Evolutionary conservation across 1,284 basidiomycete species (phyloP).

Genomic region (Ganoderma leucocontextum): DNA sequence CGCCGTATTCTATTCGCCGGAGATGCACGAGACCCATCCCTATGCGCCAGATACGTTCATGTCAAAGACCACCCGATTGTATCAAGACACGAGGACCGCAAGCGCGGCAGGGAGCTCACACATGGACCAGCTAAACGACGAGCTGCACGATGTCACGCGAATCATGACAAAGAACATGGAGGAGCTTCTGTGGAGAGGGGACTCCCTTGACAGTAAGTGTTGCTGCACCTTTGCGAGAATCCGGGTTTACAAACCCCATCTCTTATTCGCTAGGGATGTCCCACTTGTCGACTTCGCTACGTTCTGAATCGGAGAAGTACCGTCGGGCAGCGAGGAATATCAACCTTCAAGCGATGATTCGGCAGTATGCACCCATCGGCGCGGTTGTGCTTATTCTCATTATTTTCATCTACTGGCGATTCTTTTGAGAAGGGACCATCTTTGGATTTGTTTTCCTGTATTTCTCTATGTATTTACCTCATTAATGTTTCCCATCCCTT

Average conservation of each 20-base stretch:
- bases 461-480: slow-evolving; percentile 22
- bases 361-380: slow-evolving; percentile 94
- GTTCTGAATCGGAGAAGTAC: slow-evolving; percentile 98
- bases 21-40: neutral
- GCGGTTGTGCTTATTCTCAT: slow-evolving; percentile 84
- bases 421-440: slow-evolving; percentile 54
- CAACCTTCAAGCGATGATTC: slow-evolving; percentile 92
- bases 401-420: slow-evolving; percentile 92
- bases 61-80: slow-evolving; percentile 95
- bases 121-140: slow-evolving; percentile 92
- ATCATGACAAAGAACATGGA: slow-evolving; percentile 99
- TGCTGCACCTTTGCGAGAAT: neutral
- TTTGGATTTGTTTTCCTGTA: slow-evolving; percentile 16
- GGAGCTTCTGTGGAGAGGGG: slow-evolving; percentile 96
- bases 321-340: slow-evolving; percentile 95
- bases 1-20: neutral
- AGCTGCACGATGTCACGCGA: slow-evolving; percentile 95
- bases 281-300: slow-evolving; percentile 94
- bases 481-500: slow-evolving; percentile 24
- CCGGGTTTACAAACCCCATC: slow-evolving; percentile 8
- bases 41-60: slow-evolving; percentile 88
- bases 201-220: slow-evolving; percentile 89
- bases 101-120: slow-evolving; percentile 71
- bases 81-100: slow-evolving; percentile 92
- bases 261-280: slow-evolving; percentile 82